These are phyloP conservation scores for Solanum tarapatanum DNA, from an alignment of 257 asterid genomes.

Conservation along the genomic window DNA sequence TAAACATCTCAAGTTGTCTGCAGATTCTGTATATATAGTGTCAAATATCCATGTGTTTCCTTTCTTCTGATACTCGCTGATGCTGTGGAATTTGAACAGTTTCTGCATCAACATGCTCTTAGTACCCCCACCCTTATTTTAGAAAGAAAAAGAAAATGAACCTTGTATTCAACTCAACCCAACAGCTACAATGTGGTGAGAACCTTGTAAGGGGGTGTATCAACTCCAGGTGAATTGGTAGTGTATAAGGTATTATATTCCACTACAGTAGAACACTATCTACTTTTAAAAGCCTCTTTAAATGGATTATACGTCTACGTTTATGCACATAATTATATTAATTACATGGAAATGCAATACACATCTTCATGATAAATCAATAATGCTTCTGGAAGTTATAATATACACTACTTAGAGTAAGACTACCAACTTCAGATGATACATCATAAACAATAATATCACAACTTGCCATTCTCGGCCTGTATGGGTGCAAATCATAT, in stretches of 20 bases:
- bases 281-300: neutral
- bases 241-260: neutral
- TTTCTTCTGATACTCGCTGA: neutral
- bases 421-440: neutral
- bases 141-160: neutral
- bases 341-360: neutral
- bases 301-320: neutral
- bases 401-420: neutral
- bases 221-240: neutral
- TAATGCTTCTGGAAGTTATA: no score
- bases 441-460: neutral
- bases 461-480: neutral
- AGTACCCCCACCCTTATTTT: neutral
- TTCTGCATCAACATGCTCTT: neutral
- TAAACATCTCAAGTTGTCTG: neutral
- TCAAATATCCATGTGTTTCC: neutral
- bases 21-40: neutral
- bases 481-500: no score
- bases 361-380: no score
- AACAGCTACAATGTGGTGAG: neutral
- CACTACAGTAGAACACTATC: neutral
- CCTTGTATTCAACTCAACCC: neutral
- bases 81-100: neutral
- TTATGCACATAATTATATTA: neutral
- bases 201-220: neutral